Evolutionary conservation across 305 asterid genomes (phyloP), one percentile per base, ranked within the genome.

Genomic region (Solanum aculeatissimum): DNA sequence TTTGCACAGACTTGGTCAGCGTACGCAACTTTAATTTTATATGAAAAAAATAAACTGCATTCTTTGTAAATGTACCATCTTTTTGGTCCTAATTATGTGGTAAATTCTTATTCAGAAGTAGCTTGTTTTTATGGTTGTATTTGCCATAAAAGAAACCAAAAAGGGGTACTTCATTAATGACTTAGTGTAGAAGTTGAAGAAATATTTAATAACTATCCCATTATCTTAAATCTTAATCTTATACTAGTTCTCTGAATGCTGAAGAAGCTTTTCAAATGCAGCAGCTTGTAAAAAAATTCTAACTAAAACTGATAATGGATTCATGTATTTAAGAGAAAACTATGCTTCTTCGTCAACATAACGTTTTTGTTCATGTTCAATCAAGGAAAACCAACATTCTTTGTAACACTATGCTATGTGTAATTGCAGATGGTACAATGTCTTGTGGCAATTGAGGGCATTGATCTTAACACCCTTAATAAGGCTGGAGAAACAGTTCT

Each of bases 401-500:
- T 27, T 43, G 7, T 47, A 47, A 74, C 19, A 49, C 9, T 49
- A 19, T 27, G 43, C 63, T 15, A 49, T 29, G 66, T 0, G 66
- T 77, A 53, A 87, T 83, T 87, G 81, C 95, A 97, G 99, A 94
- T 97, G 74, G 96, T 94, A 72, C 93, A 90, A 40, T 89, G 94
- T 83, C 85, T 97, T 63, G 74, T 95, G 79, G 87, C 93, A 29
- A 87, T 84, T 4, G 97, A 93, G 84, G 96, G 95, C 75, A 90
- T 91, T 23, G 89, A 94, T 42, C 90, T 95, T 40, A 94, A 92
- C 60, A 83, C 93, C 7, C 87, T 92, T 29, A 95, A 95, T 60
- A 90, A 90, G 65, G 81, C 92, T 6, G 98, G 98, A 80, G 97
- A 97, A 89, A 93, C 97, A 1, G 91, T 98, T 77, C 94, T 97